Evolutionary conservation across 176 grass and related monocot genomes (phyloP).

Genomic region (Canna indica): DNA sequence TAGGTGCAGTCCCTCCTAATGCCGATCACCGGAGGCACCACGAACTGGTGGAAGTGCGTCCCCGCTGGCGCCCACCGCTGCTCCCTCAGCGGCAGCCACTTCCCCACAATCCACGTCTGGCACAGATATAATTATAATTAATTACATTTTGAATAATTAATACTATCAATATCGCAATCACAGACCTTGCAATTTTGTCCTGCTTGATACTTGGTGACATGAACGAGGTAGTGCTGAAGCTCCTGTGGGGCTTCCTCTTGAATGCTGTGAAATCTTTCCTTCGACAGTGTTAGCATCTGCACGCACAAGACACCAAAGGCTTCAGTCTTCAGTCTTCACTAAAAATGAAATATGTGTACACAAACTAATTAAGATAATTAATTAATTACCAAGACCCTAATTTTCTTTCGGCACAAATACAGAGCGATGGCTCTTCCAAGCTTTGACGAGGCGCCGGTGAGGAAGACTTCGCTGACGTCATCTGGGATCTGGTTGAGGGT

Average conservation of each 20-base stretch:
- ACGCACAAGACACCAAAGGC: background rate
- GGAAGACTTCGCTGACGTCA: background rate
- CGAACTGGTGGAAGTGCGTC: slow-evolving; percentile 96
- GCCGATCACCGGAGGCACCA: slow-evolving; percentile 70
- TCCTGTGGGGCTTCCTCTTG: background rate
- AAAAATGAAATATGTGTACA: no score
- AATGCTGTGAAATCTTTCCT: background rate
- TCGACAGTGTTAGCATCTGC: background rate
- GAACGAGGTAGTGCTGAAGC: background rate
- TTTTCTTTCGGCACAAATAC: background rate
- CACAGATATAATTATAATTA: background rate
- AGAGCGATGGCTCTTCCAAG: background rate
- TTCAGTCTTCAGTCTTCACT: no score
- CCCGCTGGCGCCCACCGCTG: slow-evolving; percentile 67
- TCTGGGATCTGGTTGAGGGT: background rate
- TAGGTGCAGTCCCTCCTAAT: slow-evolving; percentile 83
- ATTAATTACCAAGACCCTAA: background rate
- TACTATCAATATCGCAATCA: background rate
- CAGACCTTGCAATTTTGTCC: background rate
- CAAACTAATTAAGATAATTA: no score
- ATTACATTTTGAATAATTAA: background rate
- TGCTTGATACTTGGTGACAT: background rate
- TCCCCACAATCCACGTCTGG: slow-evolving; percentile 86
- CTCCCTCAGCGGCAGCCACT: slow-evolving; percentile 69
- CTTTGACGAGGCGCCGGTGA: slow-evolving; percentile 1